These are phyloP conservation scores for Fulvia fulva DNA, from an alignment of 2,329 filamentous ascomycete species.

Conservation along the genomic window DNA sequence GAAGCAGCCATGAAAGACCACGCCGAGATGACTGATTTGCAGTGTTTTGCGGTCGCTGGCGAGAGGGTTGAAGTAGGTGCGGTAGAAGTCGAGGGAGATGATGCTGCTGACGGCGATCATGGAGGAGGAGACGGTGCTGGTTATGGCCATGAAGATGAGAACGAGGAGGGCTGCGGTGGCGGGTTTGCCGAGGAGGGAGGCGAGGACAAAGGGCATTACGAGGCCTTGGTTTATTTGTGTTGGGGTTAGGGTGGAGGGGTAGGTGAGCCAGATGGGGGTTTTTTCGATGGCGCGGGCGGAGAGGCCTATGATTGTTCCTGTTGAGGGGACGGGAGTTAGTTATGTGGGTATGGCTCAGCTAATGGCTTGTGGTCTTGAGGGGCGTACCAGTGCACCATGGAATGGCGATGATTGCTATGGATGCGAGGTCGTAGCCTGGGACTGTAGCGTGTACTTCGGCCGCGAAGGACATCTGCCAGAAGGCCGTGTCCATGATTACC, in stretches of 20 bases:
- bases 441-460: conserved; percentile 47
- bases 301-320: conserved; percentile 47
- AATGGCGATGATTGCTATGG: conserved; percentile 45
- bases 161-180: conserved; percentile 46
- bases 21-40: conserved; percentile 45
- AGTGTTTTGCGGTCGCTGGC: conserved; percentile 44
- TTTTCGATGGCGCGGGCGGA: conserved; percentile 44
- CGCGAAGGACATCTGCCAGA: conserved; percentile 53
- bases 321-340: too few species aligned
- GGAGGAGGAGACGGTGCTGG: conserved; percentile 48
- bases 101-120: conserved; percentile 52
- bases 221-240: conserved; percentile 43
- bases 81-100: conserved; percentile 49
- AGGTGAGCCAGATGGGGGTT: conserved; percentile 45
- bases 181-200: conserved; percentile 42
- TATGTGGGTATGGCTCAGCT: too few species aligned
- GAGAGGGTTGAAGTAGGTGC: conserved; percentile 48
- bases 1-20: conserved; percentile 47
- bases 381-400: conserved; percentile 48
- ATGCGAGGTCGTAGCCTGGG: conserved; percentile 44
- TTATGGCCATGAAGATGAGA: conserved; percentile 51
- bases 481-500: conserved; percentile 51
- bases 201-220: conserved; percentile 47
- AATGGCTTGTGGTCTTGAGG: too few species aligned
- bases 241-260: conserved; percentile 39